Evolutionary conservation across 345 rosid species (phyloP), one percentile per base, ranked within the genome.

Genomic region (Xanthoceras sorbifolium): DNA sequence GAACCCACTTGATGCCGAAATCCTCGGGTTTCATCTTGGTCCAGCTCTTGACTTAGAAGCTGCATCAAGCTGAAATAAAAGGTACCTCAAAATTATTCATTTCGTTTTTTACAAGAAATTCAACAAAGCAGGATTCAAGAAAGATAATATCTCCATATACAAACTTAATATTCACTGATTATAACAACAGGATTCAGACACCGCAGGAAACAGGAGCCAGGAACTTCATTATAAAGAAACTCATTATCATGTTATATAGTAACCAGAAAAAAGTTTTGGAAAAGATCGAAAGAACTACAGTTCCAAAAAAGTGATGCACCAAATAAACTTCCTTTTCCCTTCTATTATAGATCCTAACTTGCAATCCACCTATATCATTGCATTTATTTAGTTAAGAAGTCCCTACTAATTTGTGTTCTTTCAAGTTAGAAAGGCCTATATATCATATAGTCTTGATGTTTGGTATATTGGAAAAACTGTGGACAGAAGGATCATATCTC

Each of bases 41-140:
- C 99, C 76, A 90, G 81, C 69, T 96, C 99, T 80, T 87, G 97
- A 87, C 82, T 92, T 68, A 88, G 71, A 72, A 85, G 91, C 75
- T 82, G 89, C 84, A 96, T 85, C 80, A 89, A 85, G 77, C 99
- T 96, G 86, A 82, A 78, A 54, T 46, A 77, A 52, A 78, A 32
- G 44, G 18, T 48, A 57, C 29, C 59, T 71, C 71, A 29, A 69
- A 36, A 50, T 75, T 50, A 65, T 67, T 62, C 25, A 70, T 14
- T 28, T 60, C 23, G 14, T 18, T 1, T 55, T 52, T 70, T 32
- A 46, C n/a, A 3, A 9, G 60, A 69, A 40, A 62, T 72, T 44
- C 40, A 67, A 44, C 14, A 29, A 68, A 63, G 28, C 36, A 52
- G 10, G 61, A 72, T 72, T 60, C 67, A 46, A 6, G n/a, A 63